A percentile compares a stretch with the other conserved stretches of the same genome.
Conservation (phyloP, 1,284 basidiomycete species). For the Ustilago nuda region DNA sequence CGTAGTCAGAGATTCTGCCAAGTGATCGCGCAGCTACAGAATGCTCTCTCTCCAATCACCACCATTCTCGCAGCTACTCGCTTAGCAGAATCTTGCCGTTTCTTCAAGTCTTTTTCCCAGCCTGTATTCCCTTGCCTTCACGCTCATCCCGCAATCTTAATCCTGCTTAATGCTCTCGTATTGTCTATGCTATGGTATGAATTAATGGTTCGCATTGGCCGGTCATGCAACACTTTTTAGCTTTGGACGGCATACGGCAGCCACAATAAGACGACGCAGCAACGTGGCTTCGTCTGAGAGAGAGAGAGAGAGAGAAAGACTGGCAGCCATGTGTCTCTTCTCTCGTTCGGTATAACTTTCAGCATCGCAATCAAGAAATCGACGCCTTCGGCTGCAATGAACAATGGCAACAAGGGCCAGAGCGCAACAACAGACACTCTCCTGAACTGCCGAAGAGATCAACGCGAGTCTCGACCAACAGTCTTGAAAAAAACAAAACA, state of each 20-base stretch:
- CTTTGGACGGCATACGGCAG: neutral
- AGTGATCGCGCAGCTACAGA: too few species aligned
- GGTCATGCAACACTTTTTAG: neutral
- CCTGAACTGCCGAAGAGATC: neutral
- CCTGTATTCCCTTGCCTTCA: too few species aligned
- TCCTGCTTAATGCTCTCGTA: too few species aligned
- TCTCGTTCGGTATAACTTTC: neutral
- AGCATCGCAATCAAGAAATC: slow-evolving; percentile 3
- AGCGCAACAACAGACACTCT: neutral
- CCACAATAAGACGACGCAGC: neutral
- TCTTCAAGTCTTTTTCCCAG: too few species aligned
- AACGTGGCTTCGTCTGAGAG: neutral
- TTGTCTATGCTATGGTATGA: too few species aligned
- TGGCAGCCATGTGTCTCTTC: neutral
- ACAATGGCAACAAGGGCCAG: neutral
- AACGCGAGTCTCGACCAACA: neutral
- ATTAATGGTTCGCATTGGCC: neutral
- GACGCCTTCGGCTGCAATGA: slow-evolving; percentile 4
- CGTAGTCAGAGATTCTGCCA: too few species aligned
- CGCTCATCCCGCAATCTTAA: too few species aligned
- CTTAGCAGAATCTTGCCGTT: too few species aligned
- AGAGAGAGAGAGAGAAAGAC: neutral
- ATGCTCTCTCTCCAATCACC: too few species aligned
- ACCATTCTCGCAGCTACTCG: too few species aligned
- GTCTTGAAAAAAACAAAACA: too few species aligned